Evolutionary conservation across 2,329 filamentous ascomycete species (phyloP), one percentile per base, ranked within the genome.

Genomic region (Beauveria rudraprayagi): DNA sequence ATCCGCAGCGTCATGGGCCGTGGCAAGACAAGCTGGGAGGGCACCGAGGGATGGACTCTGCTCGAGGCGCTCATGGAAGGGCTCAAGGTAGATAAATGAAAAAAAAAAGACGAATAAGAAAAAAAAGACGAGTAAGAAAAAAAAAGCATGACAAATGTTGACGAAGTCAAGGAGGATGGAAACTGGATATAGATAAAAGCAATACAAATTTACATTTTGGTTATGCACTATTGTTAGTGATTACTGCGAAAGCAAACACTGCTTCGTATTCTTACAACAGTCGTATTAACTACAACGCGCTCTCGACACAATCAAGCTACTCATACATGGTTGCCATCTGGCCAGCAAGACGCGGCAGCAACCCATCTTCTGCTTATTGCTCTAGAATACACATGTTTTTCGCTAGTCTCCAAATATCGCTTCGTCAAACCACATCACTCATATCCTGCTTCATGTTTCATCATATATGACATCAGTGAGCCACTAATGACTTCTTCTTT

Each of bases 21-120:
- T 70, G 92, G 84, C 0, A 92, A 85, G 76, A 89, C 91, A 68
- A 82, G 74, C 14, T 97, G 92, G 91, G 92, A 96, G 74, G 91
- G 83, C 11, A 89, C 80, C 34, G 77, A 80, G 46, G 88, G 83
- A 30, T 94, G 86, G 87, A 78, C 78, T 52, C 79, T 75, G 63
- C 71, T 94, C 70, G 75, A 83, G 70, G 78, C 75, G 5, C 68
- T 83, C 66, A 71, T 87, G 75, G 78, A 84, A 50, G 83, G 81
- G 6, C 68, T 88, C 67, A 83, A 78, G 67, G 67, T 64, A 10
- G 68, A 64, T 9, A 65, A 56, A n/a, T 62, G 14, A 60, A 44
- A 22, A 22, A 17, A 10, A 9, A 19, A 48, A 34, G 5, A 37
- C 8, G 28, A 9, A 28, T 28, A 7, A 28, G 28, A 9, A 28